Evolutionary conservation across 106 monocot genomes (phyloP), one percentile per base, ranked within the genome.

Genomic region (Chionographis japonica): DNA sequence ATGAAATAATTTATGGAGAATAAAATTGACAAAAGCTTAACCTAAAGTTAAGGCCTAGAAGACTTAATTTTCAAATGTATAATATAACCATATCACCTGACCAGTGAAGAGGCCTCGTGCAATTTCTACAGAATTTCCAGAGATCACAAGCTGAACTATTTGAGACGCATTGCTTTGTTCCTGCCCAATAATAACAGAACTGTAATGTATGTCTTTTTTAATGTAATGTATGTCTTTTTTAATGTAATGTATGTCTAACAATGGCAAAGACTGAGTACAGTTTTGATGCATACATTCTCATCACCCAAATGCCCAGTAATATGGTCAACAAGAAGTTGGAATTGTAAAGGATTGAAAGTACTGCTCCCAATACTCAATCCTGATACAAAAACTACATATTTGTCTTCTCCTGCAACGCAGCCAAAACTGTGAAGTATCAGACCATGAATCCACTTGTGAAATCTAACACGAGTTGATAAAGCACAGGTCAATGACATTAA

Each of bases 281-380:
- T 60, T 41, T 12, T 54, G 40, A 5, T 35, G 14, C 78, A 80
- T 51, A 98, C 98, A 77, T 85, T 87, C 36, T 93, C 79, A 88
- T 93, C 90, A 61, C 98, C 98, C 74, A 98, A 73, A 75, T 93
- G 93, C 12, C 93, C 98, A 60, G 87, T 90, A 20, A 98, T 66
- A 84, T 98, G 93, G 72, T 98, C 98, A 57, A 98, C 81, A 61
- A 98, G 79, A 85, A 98, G 98, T 70, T 98, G 98, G 72, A 90
- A 93, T 61, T 98, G 87, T 12, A 98, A 87, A 70, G 98, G 93
- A 79, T 93, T 90, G 51, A 85, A 93, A 58, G 6, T 50, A 66
- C 66, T 84, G 56, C 78, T 77, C 54, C 93, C 98, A 57, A 93
- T 74, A 64, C 78, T 77, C 60, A 98, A 75, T 80, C 98, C 98